Base-by-base conservation (phyloP, 2,329 filamentous ascomycete species). In the Gaeumannomyces tritici region DNA sequence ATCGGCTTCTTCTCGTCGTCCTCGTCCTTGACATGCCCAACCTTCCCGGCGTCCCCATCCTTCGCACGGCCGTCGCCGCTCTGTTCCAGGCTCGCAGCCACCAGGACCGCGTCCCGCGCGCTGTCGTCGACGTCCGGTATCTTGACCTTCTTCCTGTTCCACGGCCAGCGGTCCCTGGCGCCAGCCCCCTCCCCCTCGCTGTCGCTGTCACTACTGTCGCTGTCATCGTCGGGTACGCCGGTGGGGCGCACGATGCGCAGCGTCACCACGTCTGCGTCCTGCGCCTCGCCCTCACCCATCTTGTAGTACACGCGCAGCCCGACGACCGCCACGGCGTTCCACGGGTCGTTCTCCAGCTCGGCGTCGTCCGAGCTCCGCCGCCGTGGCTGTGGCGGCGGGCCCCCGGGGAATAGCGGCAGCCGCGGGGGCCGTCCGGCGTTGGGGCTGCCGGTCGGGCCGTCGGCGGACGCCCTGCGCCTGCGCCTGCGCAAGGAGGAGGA, bases 311-410 rank as follows among this genome's bases (percentile, higher is more conserved):
- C 78, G 26, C 83, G 78, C 62, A 88, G 72, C 0, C 85, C 84
- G 0, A 87, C 79, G 18, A 86, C 83, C 21, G 78, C 82, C 13
- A 87, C 77, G 0, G 85, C 84, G 68, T 87, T 87, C 85, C 85
- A 88, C 0, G 83, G 79, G 31, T 85, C 79, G 35, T 73, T 75
- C 67, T 82, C 79, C 42, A 79, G 79, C 64, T 79, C 78, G 31
- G 75, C 74, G 27, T 79, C 76, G 58, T 26, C 57, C 21, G 29
- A 31, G 29, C 35, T 29, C 28, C 4, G 26, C 28, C 8, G 9
- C 21, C 21, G 28, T 3, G 5, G 9, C 29, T 29, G 29, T 6
- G 47, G n/a, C 26, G 15, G 33, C 8, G 26, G 59, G 28, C 24
- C 59, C 4, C 9, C 9, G 31, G 29, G 31, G 8, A 7, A 11